Evolutionary conservation across 495 filamentous ascomycete species (phyloP), one percentile per base, ranked within the genome.

Genomic region (Penicillium macrosclerotiorum): DNA sequence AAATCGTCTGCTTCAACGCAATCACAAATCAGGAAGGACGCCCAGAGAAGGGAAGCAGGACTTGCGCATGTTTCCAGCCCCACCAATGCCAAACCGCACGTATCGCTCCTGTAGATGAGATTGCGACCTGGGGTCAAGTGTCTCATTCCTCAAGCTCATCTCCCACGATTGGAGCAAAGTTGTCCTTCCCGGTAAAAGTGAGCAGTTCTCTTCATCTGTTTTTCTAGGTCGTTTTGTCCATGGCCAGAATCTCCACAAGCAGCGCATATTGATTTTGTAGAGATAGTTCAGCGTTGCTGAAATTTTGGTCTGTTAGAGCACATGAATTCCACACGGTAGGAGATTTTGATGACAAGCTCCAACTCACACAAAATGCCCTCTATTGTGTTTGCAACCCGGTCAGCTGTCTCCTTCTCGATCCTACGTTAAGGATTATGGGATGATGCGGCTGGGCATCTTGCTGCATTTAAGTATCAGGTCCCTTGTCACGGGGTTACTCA

Each of bases 11-110:
- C 0, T 8, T 3, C n/a, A 38, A 38, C 12, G 6, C 4, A 25
- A 3, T 5, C 4, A n/a, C 4, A 16, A 5, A 35, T 2, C 27
- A 29, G 18, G 8, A 11, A 11, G 5, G 4, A 30, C 5, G 23
- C 7, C 6, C 35, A 38, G 33, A 27, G 34, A 45, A 49, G 26
- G 52, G 35, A 29, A 59, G 42, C 46, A 43, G 17, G 17, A 59
- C 63, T 62, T 69, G 64, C 64, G 61, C 29, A 58, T 59, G 47
- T 73, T 73, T 11, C 68, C 69, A 29, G 57, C 63, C 18, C 69
- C 69, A 0, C 69, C 69, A 35, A 71, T 70, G 0, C 69, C 69
- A 51, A 64, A 56, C 19, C 62, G 53, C 2, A 67, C 53, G 39
- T 63, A 71, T 11, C 63, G 63, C 33, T 70, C 64, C 38, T 54